Percentiles rank a stretch among this genome's conserved stretches.
These are phyloP conservation scores for Aureobasidium melanogenum DNA, from an alignment of 2,329 filamentous ascomycete species.

Conservation along the genomic window DNA sequence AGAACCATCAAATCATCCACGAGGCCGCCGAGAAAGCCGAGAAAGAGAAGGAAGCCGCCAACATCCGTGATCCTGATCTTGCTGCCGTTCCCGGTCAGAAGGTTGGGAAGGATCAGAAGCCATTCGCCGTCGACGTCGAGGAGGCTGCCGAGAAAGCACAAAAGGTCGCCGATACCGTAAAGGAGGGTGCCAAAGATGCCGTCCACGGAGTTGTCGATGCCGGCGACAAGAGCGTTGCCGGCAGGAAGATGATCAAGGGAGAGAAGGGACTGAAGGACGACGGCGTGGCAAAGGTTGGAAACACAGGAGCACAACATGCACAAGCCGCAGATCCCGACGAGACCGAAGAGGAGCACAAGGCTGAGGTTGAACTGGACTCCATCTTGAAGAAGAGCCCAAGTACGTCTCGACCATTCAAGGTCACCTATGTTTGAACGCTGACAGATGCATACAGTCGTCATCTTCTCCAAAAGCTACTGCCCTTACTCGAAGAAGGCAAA, in stretches of 20 bases:
- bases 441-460: slow-evolving; percentile 47
- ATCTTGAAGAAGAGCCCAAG: slow-evolving; percentile 62
- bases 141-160: slow-evolving; percentile 17
- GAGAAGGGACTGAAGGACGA: slow-evolving; percentile 30
- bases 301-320: slow-evolving; percentile 26
- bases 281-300: slow-evolving; percentile 38
- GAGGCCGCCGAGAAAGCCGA: background rate
- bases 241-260: slow-evolving; percentile 43
- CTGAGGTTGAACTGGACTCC: slow-evolving; percentile 61
- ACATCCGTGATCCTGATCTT: slow-evolving; percentile 18
- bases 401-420: slow-evolving; percentile 14
- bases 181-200: slow-evolving; percentile 10
- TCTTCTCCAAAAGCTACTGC: slow-evolving; percentile 95
- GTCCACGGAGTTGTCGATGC: slow-evolving; percentile 15
- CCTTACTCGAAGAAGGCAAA: slow-evolving; percentile 81
- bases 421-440: background rate
- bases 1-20: slow-evolving; percentile 8
- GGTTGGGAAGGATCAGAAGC: slow-evolving; percentile 55
- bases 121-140: slow-evolving; percentile 56
- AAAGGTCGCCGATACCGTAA: slow-evolving; percentile 19
- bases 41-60: slow-evolving; percentile 9
- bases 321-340: slow-evolving; percentile 30
- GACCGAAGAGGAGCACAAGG: slow-evolving; percentile 52
- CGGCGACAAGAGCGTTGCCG: slow-evolving; percentile 44
- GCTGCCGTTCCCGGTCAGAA: slow-evolving; percentile 24